These are phyloP conservation scores for Ophiostoma ulmi DNA, from an alignment of 2,329 filamentous ascomycete species.

Conservation along the genomic window DNA sequence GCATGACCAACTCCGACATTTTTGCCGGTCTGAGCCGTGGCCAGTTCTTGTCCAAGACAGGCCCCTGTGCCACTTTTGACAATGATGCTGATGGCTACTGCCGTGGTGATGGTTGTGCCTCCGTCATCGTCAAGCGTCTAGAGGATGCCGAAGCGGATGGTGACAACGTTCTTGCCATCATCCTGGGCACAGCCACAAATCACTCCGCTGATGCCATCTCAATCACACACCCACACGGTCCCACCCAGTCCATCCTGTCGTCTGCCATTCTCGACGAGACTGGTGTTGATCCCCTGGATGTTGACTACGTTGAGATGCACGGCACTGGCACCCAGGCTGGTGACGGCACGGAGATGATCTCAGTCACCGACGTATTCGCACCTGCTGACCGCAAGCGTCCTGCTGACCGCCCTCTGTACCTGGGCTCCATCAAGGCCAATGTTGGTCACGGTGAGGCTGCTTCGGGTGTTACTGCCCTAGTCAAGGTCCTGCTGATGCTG, in stretches of 20 bases:
- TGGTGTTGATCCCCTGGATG: conserved; percentile 67
- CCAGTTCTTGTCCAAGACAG: conserved; percentile 71
- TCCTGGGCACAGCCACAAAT: conserved; percentile 71
- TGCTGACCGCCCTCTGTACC: conserved; percentile 49
- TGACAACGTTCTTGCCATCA: conserved; percentile 71
- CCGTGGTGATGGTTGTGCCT: conserved; percentile 66
- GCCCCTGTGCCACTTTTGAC: conserved; percentile 75
- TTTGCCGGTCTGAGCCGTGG: conserved; percentile 70
- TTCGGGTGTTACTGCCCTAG: conserved; percentile 56
- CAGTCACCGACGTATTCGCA: conserved; percentile 56
- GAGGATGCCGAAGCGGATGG: conserved; percentile 72
- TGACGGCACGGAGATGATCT: conserved; percentile 76
- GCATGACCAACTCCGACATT: conserved; percentile 76
- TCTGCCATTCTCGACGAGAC: conserved; percentile 65
- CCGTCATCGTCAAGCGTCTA: conserved; percentile 71
- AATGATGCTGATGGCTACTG: conserved; percentile 78
- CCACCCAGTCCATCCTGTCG: conserved; percentile 68
- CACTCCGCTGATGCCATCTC: conserved; percentile 76
- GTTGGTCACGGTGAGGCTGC: conserved; percentile 59
- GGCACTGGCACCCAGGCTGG: conserved; percentile 83
- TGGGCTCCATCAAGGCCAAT: conserved; percentile 61
- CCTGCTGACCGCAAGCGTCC: conserved; percentile 44
- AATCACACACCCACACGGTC: conserved; percentile 77
- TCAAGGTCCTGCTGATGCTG: conserved; percentile 62
- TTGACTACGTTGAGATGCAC: conserved; percentile 85